phyloP scores from a whole-genome alignment of 495 filamentous ascomycete genomes.

The Penicillium canescens region DNA sequence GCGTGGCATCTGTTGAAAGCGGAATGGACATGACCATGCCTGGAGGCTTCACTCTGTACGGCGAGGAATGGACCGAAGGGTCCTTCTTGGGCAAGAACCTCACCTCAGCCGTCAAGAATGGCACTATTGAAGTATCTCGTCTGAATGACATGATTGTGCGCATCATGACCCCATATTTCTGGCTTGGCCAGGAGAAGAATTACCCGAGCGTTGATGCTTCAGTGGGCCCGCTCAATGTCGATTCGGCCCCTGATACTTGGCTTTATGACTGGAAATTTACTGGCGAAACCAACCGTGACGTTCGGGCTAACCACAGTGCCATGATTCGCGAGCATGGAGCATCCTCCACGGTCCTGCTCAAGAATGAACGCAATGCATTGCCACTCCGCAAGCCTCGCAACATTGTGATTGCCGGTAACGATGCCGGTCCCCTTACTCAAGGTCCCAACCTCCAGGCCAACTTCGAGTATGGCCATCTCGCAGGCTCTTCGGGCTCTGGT shows the following conservation, averaged over 20 bases:
- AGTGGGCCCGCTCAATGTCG: slow-evolving; percentile 63
- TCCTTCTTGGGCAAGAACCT: slow-evolving; percentile 2
- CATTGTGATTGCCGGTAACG: slow-evolving; percentile 60
- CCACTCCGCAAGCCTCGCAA: slow-evolving; percentile 52
- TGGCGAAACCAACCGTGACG: slow-evolving; percentile 46
- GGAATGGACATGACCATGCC: slow-evolving; percentile 64
- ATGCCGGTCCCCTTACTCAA: slow-evolving; percentile 55
- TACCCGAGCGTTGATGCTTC: slow-evolving; percentile 44
- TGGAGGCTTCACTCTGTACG: slow-evolving; percentile 39
- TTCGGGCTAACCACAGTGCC: slow-evolving; percentile 51
- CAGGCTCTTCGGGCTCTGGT: slow-evolving; percentile 60
- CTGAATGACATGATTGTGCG: slow-evolving; percentile 57
- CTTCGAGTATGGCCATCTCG: slow-evolving; percentile 56
- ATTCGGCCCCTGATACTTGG: slow-evolving; percentile 61
- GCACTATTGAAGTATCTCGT: slow-evolving; percentile 39
- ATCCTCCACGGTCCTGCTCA: slow-evolving; percentile 60
- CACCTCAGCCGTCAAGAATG: slow-evolving; percentile 42
- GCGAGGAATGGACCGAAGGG: slow-evolving; percentile 58
- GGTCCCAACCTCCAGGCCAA: slow-evolving; percentile 39
- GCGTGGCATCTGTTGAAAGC: slow-evolving; percentile 47
- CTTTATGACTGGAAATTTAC: slow-evolving; percentile 54
- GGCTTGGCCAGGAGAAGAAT: slow-evolving; percentile 50
- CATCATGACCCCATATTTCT: slow-evolving; percentile 55
- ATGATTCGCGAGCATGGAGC: slow-evolving; percentile 57
- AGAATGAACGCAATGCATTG: slow-evolving; percentile 56